Evolutionary conservation across 2,329 filamentous ascomycete genomes (phyloP).

Genomic region (Colletotrichum ledebouriae): DNA sequence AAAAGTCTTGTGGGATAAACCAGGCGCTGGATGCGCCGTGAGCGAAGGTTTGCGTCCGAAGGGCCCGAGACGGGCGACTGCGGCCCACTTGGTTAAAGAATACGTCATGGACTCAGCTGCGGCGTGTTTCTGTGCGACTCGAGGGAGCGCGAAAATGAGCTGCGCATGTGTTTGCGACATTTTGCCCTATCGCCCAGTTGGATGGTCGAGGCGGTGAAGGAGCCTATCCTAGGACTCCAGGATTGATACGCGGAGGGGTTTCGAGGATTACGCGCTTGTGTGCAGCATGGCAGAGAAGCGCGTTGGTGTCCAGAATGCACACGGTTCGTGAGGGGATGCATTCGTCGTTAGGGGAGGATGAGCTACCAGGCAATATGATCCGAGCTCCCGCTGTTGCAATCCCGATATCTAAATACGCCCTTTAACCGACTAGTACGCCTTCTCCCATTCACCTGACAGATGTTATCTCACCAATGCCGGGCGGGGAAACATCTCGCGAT

Average conservation of each 20-base stretch:
- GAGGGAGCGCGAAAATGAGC: slow-evolving; percentile 11
- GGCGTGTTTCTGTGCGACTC: slow-evolving; percentile 5
- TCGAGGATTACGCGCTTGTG: not conserved
- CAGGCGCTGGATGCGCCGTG: slow-evolving; percentile 5
- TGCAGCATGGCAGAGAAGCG: not conserved
- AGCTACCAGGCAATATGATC: not conserved
- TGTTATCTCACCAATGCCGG: not conserved
- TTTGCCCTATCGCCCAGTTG: not conserved
- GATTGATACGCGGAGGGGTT: not conserved
- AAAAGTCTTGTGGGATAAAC: not conserved
- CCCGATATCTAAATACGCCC: too few relatives aligned
- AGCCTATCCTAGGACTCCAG: not conserved
- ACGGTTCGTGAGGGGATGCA: not conserved
- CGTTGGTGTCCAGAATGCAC: not conserved
- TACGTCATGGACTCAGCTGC: slow-evolving; percentile 35
- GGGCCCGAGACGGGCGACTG: slow-evolving; percentile 7
- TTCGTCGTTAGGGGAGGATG: not conserved
- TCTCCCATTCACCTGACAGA: too few relatives aligned
- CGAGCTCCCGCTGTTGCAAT: too few relatives aligned
- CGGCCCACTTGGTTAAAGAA: slow-evolving; percentile 27
- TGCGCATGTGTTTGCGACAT: slow-evolving; percentile 3
- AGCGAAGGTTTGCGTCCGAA: slow-evolving; percentile 13
- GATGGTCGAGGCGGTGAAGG: not conserved
- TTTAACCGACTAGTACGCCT: too few relatives aligned
- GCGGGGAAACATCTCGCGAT: slow-evolving; percentile 23